These are phyloP conservation scores for Apiospora rasikravindrae DNA, from an alignment of 2,329 filamentous ascomycete species.

Conservation along the genomic window DNA sequence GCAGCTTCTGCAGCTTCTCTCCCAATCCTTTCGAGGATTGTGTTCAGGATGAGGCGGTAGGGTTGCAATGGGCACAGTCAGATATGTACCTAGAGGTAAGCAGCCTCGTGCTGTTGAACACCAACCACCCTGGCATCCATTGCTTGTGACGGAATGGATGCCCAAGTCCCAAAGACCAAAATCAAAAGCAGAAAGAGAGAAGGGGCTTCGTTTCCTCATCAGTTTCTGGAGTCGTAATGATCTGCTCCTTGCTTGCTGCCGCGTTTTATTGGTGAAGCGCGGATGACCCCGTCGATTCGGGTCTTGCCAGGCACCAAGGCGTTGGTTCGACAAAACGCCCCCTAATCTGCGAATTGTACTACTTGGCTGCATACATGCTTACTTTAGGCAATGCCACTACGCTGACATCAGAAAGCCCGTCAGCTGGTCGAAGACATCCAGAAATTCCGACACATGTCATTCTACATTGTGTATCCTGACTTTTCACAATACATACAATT, in stretches of 20 bases:
- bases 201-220: neutral
- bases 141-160: neutral
- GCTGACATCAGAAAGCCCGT: neutral
- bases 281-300: neutral
- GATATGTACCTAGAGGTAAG: neutral
- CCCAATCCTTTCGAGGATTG: neutral
- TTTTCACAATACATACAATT: too few species aligned
- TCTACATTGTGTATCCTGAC: neutral
- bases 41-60: neutral
- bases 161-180: neutral
- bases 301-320: conserved; percentile 2
- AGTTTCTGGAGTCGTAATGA: neutral
- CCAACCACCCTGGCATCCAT: neutral
- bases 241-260: neutral
- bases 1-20: neutral
- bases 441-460: neutral
- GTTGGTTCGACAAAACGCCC: neutral
- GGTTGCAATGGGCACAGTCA: neutral
- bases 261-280: neutral
- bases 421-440: neutral
- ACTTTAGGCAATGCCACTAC: neutral
- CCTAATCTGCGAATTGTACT: neutral
- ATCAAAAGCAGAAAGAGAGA: neutral
- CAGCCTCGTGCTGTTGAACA: neutral
- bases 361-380: neutral